Conservation (phyloP, 2,329 filamentous ascomycete genomes). For the Aspergillus jensenii region DNA sequence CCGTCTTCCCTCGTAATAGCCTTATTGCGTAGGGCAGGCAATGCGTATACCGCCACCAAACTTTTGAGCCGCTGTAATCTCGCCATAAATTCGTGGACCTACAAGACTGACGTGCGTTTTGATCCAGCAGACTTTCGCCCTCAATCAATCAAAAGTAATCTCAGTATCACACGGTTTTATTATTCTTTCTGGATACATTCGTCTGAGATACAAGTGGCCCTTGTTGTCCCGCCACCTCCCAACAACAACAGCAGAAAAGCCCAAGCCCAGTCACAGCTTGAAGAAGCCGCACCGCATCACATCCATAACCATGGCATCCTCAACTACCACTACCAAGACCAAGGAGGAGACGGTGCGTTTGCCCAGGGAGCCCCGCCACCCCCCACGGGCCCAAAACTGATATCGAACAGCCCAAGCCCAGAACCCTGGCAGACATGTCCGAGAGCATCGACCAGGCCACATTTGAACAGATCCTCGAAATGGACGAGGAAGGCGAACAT, state of each 20-base stretch:
- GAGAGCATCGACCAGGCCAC: constrained; percentile 76
- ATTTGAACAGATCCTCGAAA: constrained; percentile 95
- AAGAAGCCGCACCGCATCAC: background rate
- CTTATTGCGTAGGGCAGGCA: constrained; percentile 22
- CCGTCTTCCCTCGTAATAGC: constrained; percentile 18
- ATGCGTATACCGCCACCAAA: constrained; percentile 10
- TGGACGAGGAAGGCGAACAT: constrained; percentile 89
- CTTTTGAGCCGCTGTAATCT: constrained; percentile 16
- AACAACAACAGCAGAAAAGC: background rate
- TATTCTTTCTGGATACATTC: background rate
- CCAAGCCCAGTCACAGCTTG: background rate
- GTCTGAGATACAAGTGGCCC: background rate
- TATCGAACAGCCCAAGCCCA: constrained; percentile 38
- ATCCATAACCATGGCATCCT: constrained; percentile 27
- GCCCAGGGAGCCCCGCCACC: background rate
- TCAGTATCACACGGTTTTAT: constrained; percentile 6
- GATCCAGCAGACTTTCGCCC: constrained; percentile 11
- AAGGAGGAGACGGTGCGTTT: constrained; percentile 24
- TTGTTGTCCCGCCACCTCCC: background rate
- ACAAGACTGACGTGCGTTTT: constrained; percentile 19
- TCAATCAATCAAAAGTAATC: constrained; percentile 14
- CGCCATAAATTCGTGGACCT: constrained; percentile 13
- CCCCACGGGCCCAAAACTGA: background rate
- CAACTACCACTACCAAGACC: constrained; percentile 26
- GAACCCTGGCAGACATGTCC: constrained; percentile 61